Evolutionary conservation across 805 yeast genomes (phyloP), one percentile per base, ranked within the genome.

Genomic region (Starmerella gropengiesseri): DNA sequence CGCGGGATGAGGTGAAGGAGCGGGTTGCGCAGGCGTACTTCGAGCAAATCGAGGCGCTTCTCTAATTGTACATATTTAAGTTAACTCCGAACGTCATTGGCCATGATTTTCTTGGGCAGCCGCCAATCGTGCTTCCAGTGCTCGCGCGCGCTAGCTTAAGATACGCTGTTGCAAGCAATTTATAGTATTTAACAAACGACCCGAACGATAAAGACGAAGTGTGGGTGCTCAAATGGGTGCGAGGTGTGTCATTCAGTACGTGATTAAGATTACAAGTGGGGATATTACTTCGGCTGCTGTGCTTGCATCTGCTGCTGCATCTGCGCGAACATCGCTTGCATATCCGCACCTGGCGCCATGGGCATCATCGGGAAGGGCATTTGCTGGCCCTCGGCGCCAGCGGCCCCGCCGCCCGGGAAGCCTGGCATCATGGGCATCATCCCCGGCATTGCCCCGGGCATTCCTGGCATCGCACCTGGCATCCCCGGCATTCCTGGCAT

Each of bases 1-100:
- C 84, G 23, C 82, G 77, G 57, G 84, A 81, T 37, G 98, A 89
- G 63, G 67, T 85, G 42, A 60, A 66, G 48, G 66, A 69, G 17
- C 61, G 65, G 43, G 76, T 82, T 43, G 65, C 66, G 32, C 51
- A 58, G 20, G 68, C 65, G 28, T 85, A 84, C 60, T 86, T 61
- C 57, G 41, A 37, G 26, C 47, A 45, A 25, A 31, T 54, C 13
- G 40, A 43, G 21, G 44, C 30, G 11, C 46, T 53, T 19, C 48
- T 54, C 3, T 51, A 34, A 38, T 37, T 33, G 41, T 33, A 41
- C 20, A 33, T 34, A 40, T 17, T 31, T 25, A 29, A 20, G 14
- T 25, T 35, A 23, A 7, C 4, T 8, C n/a, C n/a, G n/a, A n/a
- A n/a, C n/a, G n/a, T n/a, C n/a, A n/a, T n/a, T n/a, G n/a, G n/a